Conservation (phyloP, 164 flowering plant genomes). For the Vitis riparia region DNA sequence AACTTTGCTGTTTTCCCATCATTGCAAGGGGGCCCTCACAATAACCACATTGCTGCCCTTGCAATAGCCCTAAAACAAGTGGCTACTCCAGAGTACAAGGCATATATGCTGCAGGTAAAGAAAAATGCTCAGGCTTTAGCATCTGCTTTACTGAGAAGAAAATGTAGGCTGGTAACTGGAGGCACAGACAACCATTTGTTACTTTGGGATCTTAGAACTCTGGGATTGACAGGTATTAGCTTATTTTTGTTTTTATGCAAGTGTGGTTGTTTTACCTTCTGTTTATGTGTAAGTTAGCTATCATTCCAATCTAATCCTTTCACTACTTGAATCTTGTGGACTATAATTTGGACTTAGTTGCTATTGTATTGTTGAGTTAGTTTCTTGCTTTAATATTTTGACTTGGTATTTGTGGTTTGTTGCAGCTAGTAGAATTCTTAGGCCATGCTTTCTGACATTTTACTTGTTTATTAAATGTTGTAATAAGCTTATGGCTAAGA, state of each 20-base stretch:
- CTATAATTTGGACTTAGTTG: too few relatives aligned
- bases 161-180: constrained; percentile 47
- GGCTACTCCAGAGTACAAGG: constrained; percentile 40
- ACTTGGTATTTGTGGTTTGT: too few relatives aligned
- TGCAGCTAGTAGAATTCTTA: too few relatives aligned
- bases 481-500: too few relatives aligned
- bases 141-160: constrained; percentile 28
- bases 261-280: background rate
- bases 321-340: too few relatives aligned
- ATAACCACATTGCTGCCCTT: constrained; percentile 41
- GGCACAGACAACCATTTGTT: constrained; percentile 54
- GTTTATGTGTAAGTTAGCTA: background rate
- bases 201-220: constrained; percentile 45
- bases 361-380: too few relatives aligned
- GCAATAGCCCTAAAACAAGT: constrained; percentile 51
- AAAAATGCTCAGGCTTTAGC: constrained; percentile 44
- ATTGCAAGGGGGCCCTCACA: constrained; percentile 60
- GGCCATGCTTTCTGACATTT: too few relatives aligned
- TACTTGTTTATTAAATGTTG: too few relatives aligned
- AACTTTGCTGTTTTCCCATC: constrained; percentile 55
- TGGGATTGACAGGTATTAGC: constrained; percentile 44
- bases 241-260: background rate
- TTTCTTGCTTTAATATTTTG: too few relatives aligned
- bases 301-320: too few relatives aligned
- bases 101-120: constrained; percentile 44